Evolutionary conservation across 2,329 filamentous ascomycete species (phyloP).

Genomic region (Mycosphaerella sp.): DNA sequence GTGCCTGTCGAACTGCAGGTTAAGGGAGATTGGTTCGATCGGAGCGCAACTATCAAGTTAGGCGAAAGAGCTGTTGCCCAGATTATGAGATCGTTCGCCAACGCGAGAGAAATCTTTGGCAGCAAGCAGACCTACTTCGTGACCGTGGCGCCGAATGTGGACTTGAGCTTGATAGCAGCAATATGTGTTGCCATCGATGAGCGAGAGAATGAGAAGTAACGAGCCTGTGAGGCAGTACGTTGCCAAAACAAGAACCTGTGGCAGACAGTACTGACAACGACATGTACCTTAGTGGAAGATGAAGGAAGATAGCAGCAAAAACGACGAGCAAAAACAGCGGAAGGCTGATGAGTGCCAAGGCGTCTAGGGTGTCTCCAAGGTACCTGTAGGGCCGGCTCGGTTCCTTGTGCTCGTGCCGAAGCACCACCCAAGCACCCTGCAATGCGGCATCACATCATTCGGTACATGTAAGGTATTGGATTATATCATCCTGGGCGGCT

Average conservation of each 20-base stretch:
- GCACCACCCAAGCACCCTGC: no score
- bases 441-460: no score
- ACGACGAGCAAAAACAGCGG: not conserved
- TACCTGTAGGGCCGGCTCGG: no score
- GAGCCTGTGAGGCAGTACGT: not conserved
- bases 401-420: conserved; percentile 2
- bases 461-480: no score
- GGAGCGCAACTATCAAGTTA: conserved; percentile 50
- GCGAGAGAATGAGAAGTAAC: conserved; percentile 48
- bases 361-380: not conserved
- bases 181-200: conserved; percentile 65
- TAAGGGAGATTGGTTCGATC: conserved; percentile 57
- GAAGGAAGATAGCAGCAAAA: no score
- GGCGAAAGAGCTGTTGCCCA: conserved; percentile 50
- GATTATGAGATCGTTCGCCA: conserved; percentile 56
- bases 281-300: no score
- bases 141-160: conserved; percentile 57
- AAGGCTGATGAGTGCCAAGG: not conserved
- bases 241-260: no score
- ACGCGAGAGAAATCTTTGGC: conserved; percentile 52
- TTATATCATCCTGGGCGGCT: not conserved
- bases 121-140: conserved; percentile 62
- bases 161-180: conserved; percentile 59
- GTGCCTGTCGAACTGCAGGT: conserved; percentile 47
- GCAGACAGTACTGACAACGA: no score